phyloP scores from a whole-genome alignment of 306 rosid species.

The Prunus davidiana region DNA sequence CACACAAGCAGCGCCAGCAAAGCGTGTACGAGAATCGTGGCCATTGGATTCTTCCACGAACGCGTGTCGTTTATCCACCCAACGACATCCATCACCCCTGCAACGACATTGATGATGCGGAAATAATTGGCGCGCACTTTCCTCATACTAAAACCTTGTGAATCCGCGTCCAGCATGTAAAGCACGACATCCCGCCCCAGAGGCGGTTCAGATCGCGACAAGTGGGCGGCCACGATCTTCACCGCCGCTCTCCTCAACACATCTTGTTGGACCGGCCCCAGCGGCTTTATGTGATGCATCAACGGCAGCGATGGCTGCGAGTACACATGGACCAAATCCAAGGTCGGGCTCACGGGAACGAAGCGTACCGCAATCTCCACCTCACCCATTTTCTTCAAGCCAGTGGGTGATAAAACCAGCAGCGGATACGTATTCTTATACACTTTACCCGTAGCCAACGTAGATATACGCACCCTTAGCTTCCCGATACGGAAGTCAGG shows the following conservation, averaged over 20 bases:
- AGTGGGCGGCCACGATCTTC: constrained; percentile 54
- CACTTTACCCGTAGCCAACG: constrained; percentile 58
- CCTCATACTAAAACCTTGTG: constrained; percentile 66
- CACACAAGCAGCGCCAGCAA: constrained; percentile 66
- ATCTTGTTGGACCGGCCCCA: constrained; percentile 72
- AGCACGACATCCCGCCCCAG: constrained; percentile 56
- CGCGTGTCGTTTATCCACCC: constrained; percentile 77
- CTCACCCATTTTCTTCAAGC: constrained; percentile 73
- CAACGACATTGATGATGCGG: constrained; percentile 55
- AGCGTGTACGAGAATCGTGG: constrained; percentile 69
- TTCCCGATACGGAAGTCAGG: constrained; percentile 65
- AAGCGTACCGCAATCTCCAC: constrained; percentile 73
- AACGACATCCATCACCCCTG: constrained; percentile 45
- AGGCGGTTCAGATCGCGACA: constrained; percentile 76
- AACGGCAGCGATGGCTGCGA: constrained; percentile 65
- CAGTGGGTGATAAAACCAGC: constrained; percentile 42
- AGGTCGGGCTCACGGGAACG: constrained; percentile 36
- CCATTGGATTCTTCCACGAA: constrained; percentile 74
- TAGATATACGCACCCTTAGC: constrained; percentile 65
- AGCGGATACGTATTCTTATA: constrained; percentile 62
- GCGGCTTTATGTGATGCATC: constrained; percentile 81
- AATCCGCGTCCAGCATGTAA: constrained; percentile 74
- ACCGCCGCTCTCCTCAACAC: constrained; percentile 54
- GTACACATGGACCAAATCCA: constrained; percentile 77
- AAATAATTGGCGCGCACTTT: constrained; percentile 77